Evolutionary conservation across 2,329 filamentous ascomycete genomes (phyloP).

Genomic region (Thermoascus crustaceus): DNA sequence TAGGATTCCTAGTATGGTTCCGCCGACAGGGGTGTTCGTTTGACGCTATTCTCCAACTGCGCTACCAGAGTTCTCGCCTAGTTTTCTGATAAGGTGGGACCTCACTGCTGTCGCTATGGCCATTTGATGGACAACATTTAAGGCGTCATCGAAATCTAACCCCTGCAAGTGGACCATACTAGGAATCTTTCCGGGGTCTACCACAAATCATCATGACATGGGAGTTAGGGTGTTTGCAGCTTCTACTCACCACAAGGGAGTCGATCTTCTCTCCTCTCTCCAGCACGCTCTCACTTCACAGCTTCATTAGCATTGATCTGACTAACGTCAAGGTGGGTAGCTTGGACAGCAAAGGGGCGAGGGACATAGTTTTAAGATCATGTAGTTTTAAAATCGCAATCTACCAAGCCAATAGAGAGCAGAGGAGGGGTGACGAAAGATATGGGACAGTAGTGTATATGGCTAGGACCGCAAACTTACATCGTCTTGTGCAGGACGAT

Average conservation of each 20-base stretch:
- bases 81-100: no score
- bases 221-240: no score
- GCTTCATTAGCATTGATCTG: not conserved
- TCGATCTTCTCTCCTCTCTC: conserved; percentile 97
- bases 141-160: no score
- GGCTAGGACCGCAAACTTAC: conserved; percentile 47
- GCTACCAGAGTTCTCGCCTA: no score
- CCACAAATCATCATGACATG: no score
- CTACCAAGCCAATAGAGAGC: not conserved
- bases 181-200: no score
- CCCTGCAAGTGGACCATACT: no score
- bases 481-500: conserved; percentile 96
- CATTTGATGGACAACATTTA: no score
- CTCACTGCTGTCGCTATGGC: no score
- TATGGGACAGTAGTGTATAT: conserved; percentile 44
- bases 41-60: no score
- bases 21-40: no score
- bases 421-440: not conserved
- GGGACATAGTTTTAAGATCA: not conserved
- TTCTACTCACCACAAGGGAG: conserved; percentile 78
- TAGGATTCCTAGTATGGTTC: no score
- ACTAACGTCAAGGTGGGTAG: conserved; percentile 10
- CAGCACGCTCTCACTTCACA: conserved; percentile 37
- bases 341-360: not conserved
- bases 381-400: not conserved